Conservation (phyloP, 176 grass and related monocot species). For the Cocos nucifera region DNA sequence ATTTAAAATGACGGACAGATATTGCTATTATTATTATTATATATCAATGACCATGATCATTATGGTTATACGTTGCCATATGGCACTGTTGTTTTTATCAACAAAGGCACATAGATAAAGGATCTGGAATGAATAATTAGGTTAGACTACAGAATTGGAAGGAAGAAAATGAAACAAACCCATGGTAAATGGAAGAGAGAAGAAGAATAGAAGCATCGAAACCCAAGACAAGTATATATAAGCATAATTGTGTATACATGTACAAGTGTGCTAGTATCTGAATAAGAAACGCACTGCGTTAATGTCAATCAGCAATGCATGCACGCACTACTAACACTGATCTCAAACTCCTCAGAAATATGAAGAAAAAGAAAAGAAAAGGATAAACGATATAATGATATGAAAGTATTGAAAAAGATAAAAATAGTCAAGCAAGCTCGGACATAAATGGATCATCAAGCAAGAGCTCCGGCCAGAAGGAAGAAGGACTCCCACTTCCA, state of each 20-base stretch:
- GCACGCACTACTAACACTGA: not conserved
- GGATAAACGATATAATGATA: not conserved
- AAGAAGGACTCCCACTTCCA: conserved; percentile 17
- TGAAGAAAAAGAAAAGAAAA: not conserved
- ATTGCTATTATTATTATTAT: too few species aligned
- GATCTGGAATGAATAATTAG: too few species aligned
- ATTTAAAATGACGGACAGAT: too few species aligned
- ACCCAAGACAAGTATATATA: not conserved
- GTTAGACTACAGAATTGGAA: too few species aligned
- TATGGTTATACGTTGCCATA: too few species aligned
- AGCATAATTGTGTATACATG: not conserved
- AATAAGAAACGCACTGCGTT: conserved; percentile 8
- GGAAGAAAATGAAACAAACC: not conserved
- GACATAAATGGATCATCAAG: conserved; percentile 48
- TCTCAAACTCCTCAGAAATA: not conserved
- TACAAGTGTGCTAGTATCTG: conserved; percentile 2
- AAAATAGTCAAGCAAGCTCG: conserved; percentile 50
- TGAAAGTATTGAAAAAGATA: not conserved
- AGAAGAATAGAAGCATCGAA: not conserved
- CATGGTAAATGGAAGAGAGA: not conserved
- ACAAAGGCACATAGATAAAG: too few species aligned
- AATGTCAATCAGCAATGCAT: not conserved
- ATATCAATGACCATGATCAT: too few species aligned
- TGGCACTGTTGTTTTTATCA: too few species aligned
- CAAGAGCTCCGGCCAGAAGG: conserved; percentile 61